Conservation (phyloP, 2,329 filamentous ascomycete genomes). For the Colletotrichum orbiculare region DNA sequence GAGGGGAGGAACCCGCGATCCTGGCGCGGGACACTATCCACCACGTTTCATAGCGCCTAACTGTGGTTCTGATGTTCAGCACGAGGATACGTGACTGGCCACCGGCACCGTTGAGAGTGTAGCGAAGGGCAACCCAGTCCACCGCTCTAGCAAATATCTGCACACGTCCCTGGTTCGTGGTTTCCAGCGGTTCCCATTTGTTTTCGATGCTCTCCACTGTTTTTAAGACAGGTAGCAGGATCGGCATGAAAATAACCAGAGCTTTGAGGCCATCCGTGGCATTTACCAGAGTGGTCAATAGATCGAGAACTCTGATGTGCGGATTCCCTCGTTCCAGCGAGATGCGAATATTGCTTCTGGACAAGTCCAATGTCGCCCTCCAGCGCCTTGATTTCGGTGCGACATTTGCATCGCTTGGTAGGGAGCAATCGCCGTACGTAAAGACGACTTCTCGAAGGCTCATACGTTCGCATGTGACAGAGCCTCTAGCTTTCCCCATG, state of each 20-base stretch:
- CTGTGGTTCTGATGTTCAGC: constrained; percentile 63
- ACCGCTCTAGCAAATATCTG: constrained; percentile 64
- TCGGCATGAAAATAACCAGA: constrained; percentile 65
- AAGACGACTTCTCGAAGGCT: constrained; percentile 74
- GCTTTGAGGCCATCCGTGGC: constrained; percentile 61
- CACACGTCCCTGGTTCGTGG: constrained; percentile 58
- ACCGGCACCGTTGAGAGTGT: constrained; percentile 51
- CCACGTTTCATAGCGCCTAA: constrained; percentile 59
- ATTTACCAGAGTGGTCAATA: constrained; percentile 69
- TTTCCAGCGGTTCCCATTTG: constrained; percentile 57
- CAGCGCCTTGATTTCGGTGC: constrained; percentile 47
- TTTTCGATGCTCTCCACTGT: constrained; percentile 70
- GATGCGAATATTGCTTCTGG: constrained; percentile 64
- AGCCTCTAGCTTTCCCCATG: constrained; percentile 65
- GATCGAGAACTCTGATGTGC: constrained; percentile 71
- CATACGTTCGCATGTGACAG: constrained; percentile 68
- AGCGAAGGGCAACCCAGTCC: constrained; percentile 69
- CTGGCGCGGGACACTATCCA: constrained; percentile 60
- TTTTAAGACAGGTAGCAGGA: constrained; percentile 73
- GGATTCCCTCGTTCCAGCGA: constrained; percentile 72
- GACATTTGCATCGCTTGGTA: constrained; percentile 33
- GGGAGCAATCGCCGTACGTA: constrained; percentile 65
- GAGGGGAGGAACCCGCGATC: constrained; percentile 39
- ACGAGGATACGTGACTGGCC: constrained; percentile 51
- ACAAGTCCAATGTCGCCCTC: constrained; percentile 69